Percentiles rank a stretch among this genome's conserved stretches.
phyloP scores from a whole-genome alignment of 83 land plant genomes.

The Thuja plicata region DNA sequence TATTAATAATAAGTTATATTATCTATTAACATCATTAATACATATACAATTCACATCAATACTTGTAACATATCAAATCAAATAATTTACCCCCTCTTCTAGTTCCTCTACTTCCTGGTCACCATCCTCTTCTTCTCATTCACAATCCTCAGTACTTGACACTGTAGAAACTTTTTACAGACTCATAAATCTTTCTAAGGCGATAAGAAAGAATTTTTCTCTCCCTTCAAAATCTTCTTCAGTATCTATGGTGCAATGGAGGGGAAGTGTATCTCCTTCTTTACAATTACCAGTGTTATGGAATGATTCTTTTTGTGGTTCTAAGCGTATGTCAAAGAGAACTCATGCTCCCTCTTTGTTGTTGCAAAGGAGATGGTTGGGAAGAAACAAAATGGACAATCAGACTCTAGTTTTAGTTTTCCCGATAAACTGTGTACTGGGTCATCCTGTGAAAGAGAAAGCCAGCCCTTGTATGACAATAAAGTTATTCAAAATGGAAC shows the following conservation, averaged over 20 bases:
- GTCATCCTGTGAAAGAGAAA: neutral
- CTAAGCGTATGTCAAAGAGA: conserved; percentile 20
- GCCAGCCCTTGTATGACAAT: neutral
- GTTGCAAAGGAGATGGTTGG: conserved; percentile 3
- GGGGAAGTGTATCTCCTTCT: conserved; percentile 38
- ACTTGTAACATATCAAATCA: no score
- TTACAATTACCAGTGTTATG: conserved; percentile 27
- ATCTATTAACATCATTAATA: no score
- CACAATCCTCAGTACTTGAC: conserved; percentile 28
- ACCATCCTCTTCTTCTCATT: conserved; percentile 27
- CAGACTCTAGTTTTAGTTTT: neutral
- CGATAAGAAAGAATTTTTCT: conserved; percentile 7
- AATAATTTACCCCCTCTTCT: conserved; percentile 40
- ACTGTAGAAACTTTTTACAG: conserved; percentile 7
- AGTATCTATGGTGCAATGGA: conserved; percentile 42
- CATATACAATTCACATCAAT: no score
- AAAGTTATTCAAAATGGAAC: neutral
- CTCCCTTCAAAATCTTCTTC: conserved; percentile 14
- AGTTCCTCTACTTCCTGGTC: conserved; percentile 36
- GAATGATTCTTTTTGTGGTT: conserved; percentile 22
- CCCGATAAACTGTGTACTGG: neutral
- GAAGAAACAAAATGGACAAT: neutral
- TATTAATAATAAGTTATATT: no score
- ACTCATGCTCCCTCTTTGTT: conserved; percentile 17
- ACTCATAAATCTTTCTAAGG: conserved; percentile 6